A percentile compares a stretch with the other conserved stretches of the same genome.
Conservation (phyloP, 371 early-diverging fungal species). For the Zopfochytrium polystomum region DNA sequence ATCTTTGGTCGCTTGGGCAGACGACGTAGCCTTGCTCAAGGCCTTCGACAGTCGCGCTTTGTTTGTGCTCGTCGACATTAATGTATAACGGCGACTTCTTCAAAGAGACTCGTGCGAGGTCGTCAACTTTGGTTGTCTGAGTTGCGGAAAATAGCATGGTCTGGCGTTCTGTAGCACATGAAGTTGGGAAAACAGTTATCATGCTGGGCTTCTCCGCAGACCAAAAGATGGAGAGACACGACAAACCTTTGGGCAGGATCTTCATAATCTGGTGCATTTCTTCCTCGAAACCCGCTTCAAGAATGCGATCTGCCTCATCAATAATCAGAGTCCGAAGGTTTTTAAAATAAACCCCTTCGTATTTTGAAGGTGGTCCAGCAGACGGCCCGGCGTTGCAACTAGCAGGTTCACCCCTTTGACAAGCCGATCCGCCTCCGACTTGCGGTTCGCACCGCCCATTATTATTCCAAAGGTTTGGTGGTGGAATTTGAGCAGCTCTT, state of each 20-base stretch:
- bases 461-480: conserved; percentile 95
- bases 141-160: conserved; percentile 98
- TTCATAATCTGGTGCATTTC: conserved; percentile 97
- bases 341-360: conserved; percentile 89
- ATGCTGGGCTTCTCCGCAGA: background rate
- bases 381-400: conserved; percentile 97
- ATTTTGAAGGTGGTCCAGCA: conserved; percentile 94
- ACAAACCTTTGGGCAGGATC: conserved; percentile 69
- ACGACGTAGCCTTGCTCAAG: conserved; percentile 96
- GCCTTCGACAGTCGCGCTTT: conserved; percentile 87
- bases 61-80: conserved; percentile 91
- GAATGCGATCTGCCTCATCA: conserved; percentile 98
- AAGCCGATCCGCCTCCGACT: conserved; percentile 92
- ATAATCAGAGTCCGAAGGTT: conserved; percentile 89
- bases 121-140: conserved; percentile 95
- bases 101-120: conserved; percentile 92
- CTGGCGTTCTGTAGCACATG: conserved; percentile 71
- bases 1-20: conserved; percentile 83
- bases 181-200: background rate
- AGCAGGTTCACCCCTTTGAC: conserved; percentile 90
- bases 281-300: conserved; percentile 97
- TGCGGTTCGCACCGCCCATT: conserved; percentile 95
- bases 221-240: background rate
- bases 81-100: conserved; percentile 91
- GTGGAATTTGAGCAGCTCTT: conserved; percentile 87